Evolutionary conservation across 1,139 yeast genomes (phyloP), one percentile per base, ranked within the genome.

Genomic region (Scheffersomyces quercinus): DNA sequence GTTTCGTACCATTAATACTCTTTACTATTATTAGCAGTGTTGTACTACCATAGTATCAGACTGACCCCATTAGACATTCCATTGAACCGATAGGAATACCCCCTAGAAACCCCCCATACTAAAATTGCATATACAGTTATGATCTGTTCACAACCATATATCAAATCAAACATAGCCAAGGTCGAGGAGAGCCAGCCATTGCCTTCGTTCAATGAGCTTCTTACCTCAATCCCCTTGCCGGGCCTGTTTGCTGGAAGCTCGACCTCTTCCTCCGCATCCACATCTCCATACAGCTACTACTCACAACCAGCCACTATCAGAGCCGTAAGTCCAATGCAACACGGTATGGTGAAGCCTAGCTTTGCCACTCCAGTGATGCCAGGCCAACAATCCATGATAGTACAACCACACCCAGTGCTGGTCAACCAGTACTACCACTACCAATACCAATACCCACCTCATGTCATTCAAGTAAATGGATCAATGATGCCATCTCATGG

Each of bases 201-300:
- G 36, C 76, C 76, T 8, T 67, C 73, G 9, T 70, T 70, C 51
- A 65, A 51, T 41, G 76, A 70, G 51, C 60, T 70, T 40, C 48
- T 70, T 20, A 68, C 71, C 1, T 62, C 68, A 28, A 67, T 70
- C 28, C 74, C 73, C 28, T 55, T 65, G 39, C 68, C 70, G 4
- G 58, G 52, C 12, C 70, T 65, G 40, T 59, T 61, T n/a, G 26
- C 15, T 11, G 35, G 35, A n/a, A 31, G 20, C 11, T 14, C 7
- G 15, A 13, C 29, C 7, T 12, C 24, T 14, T 29, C 31, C 13
- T n/a, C 31, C 8, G 28, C 32, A 14, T 29, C 40, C 11, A 14
- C 14, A 15, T 28, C 40, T 13, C 40, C 26, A 13, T 20, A 36
- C 29, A 20, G 15, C 24, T 35, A 35, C 29, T 37, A 37, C 16